Evolutionary conservation across 2,329 filamentous ascomycete species (phyloP).

Genomic region (Diaporthe sp.): DNA sequence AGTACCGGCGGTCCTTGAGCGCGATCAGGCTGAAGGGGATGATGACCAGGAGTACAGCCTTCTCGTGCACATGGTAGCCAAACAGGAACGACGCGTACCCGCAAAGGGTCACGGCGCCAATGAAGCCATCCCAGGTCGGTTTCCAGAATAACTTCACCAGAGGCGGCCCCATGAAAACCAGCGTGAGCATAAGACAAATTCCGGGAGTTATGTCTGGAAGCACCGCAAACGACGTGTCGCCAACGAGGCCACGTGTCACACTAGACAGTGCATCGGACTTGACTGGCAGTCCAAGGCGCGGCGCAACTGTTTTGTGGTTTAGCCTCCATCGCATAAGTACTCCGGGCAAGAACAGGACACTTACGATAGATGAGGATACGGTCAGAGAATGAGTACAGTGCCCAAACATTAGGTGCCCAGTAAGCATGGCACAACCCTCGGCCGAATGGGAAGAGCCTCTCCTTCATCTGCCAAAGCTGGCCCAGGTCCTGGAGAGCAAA

Average conservation of each 20-base stretch:
- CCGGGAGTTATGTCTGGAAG: slow-evolving; percentile 87
- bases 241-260: slow-evolving; percentile 92
- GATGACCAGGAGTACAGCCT: slow-evolving; percentile 93
- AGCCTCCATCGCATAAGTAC: slow-evolving; percentile 45
- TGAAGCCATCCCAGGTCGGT: slow-evolving; percentile 89
- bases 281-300: slow-evolving; percentile 80
- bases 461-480: slow-evolving; percentile 86
- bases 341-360: slow-evolving; percentile 46
- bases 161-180: slow-evolving; percentile 84
- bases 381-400: slow-evolving; percentile 93
- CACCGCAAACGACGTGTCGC: slow-evolving; percentile 93
- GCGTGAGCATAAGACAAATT: slow-evolving; percentile 84
- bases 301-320: slow-evolving; percentile 73
- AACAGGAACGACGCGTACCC: slow-evolving; percentile 98
- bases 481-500: slow-evolving; percentile 77
- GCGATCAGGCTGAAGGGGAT: slow-evolving; percentile 95
- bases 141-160: slow-evolving; percentile 84
- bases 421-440: slow-evolving; percentile 96
- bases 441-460: slow-evolving; percentile 92
- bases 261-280: slow-evolving; percentile 83
- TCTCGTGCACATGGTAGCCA: slow-evolving; percentile 99
- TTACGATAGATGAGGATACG: slow-evolving; percentile 83
- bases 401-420: slow-evolving; percentile 98
- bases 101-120: slow-evolving; percentile 90
- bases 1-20: slow-evolving; percentile 88